These are phyloP conservation scores for Calonectria leucothoes DNA, from an alignment of 2,329 filamentous ascomycete genomes.

Conservation along the genomic window DNA sequence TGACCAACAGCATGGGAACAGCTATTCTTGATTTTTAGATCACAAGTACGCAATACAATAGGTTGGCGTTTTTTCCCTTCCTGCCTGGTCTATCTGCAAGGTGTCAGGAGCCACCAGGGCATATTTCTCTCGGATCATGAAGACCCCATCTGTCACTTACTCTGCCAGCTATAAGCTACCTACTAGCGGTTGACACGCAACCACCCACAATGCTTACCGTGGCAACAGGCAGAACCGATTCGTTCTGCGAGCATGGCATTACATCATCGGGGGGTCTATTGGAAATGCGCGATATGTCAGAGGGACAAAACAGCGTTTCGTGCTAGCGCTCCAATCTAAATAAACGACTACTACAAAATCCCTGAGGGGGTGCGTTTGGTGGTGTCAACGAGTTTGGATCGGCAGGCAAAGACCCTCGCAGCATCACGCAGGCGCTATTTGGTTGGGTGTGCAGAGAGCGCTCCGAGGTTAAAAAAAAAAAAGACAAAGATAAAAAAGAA, in stretches of 20 bases:
- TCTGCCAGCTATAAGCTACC: conserved; percentile 9
- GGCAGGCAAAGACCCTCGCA: conserved; percentile 1
- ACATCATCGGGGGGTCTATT: conserved; percentile 22
- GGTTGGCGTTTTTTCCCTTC: conserved; percentile 35
- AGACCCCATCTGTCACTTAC: conserved; percentile 19
- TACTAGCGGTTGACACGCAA: background rate
- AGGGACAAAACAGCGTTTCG: background rate
- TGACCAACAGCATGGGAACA: conserved; percentile 29
- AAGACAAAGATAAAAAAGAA: too few species aligned
- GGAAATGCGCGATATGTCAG: conserved; percentile 12
- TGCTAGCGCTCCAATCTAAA: conserved; percentile 3
- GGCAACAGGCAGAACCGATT: conserved; percentile 7
- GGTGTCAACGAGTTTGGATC: conserved; percentile 2
- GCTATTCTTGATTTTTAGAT: conserved; percentile 29
- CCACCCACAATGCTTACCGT: conserved; percentile 5
- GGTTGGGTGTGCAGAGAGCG: background rate
- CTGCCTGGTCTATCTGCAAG: conserved; percentile 22
- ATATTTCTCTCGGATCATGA: conserved; percentile 16
- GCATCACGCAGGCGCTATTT: background rate
- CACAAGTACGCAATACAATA: conserved; percentile 35
- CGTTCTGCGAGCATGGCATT: conserved; percentile 12
- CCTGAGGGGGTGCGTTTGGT: background rate
- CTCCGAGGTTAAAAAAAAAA: too few species aligned
- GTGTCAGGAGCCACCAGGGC: conserved; percentile 22
- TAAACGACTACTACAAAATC: conserved; percentile 3